These are phyloP conservation scores for Amanita molliuscula DNA, from an alignment of 768 basidiomycete species.

Conservation along the genomic window DNA sequence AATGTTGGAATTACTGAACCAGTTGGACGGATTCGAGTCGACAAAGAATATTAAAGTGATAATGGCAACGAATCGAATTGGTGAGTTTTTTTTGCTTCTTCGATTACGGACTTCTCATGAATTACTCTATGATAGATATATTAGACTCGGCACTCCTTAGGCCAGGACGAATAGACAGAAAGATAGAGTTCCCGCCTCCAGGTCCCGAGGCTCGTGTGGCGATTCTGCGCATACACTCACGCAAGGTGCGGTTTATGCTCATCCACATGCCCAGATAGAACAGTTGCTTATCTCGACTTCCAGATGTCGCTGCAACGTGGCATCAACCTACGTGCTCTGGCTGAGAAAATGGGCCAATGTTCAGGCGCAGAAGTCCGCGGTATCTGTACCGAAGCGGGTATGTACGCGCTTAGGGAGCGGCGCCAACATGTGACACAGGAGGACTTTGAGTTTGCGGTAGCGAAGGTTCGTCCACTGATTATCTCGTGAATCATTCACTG, in stretches of 20 bases:
- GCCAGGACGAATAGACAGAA: constrained; percentile 89
- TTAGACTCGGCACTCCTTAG: constrained; percentile 88
- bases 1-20: constrained; percentile 84
- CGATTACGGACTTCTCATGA: background rate
- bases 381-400: constrained; percentile 37
- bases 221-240: constrained; percentile 94
- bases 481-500: background rate
- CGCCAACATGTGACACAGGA: constrained; percentile 84
- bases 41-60: constrained; percentile 96
- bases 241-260: constrained; percentile 49
- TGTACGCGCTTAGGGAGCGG: constrained; percentile 94
- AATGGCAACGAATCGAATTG: constrained; percentile 98
- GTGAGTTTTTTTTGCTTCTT: constrained; percentile 21
- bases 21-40: constrained; percentile 88
- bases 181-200: constrained; percentile 98
- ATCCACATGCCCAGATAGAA: background rate
- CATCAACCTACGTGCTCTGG: constrained; percentile 87
- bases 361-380: constrained; percentile 96
- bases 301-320: constrained; percentile 97
- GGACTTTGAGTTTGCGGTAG: constrained; percentile 28
- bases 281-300: constrained; percentile 15
- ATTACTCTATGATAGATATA: constrained; percentile 48
- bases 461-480: constrained; percentile 9
- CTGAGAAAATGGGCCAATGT: constrained; percentile 99
- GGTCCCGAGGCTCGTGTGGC: constrained; percentile 85